These are phyloP conservation scores for Tubosaeta sp. DNA, from an alignment of 768 basidiomycete species.

Conservation along the genomic window DNA sequence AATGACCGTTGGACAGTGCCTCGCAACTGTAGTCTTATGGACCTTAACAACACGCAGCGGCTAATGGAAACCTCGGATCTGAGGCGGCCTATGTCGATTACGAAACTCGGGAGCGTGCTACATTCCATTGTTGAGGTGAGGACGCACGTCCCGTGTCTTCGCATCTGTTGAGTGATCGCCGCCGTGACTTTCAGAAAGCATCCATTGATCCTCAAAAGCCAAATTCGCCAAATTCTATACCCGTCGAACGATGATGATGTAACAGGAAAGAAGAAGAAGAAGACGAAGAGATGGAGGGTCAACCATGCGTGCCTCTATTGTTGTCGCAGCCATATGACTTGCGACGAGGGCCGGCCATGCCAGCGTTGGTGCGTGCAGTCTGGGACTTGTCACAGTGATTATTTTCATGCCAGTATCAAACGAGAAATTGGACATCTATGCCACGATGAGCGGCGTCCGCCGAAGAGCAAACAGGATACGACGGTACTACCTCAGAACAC, in stretches of 20 bases:
- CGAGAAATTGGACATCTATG: conserved; percentile 95
- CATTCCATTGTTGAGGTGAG: conserved; percentile 51
- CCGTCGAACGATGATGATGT: conserved; percentile 31
- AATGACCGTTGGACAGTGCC: not conserved
- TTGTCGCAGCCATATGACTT: conserved; percentile 88
- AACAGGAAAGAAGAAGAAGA: conserved; percentile 38
- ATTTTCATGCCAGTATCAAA: conserved; percentile 67
- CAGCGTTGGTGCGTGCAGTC: conserved; percentile 76
- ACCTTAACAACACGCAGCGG: conserved; percentile 28
- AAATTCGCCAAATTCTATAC: not conserved
- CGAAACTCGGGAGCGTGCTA: conserved; percentile 58
- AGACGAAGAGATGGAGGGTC: conserved; percentile 72
- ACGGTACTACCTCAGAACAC: conserved; percentile 22
- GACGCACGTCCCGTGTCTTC: not conserved
- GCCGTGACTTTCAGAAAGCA: conserved; percentile 31
- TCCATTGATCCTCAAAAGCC: conserved; percentile 5
- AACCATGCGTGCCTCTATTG: conserved; percentile 95
- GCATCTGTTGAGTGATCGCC: not conserved
- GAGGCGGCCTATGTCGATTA: conserved; percentile 50
- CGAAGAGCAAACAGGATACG: conserved; percentile 43
- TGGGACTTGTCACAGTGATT: conserved; percentile 7
- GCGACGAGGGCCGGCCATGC: conserved; percentile 86
- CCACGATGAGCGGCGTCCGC: conserved; percentile 72
- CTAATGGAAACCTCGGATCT: conserved; percentile 49
- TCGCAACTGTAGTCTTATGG: not conserved